phyloP scores from a whole-genome alignment of 805 yeast species.

The Monosporozyma yasuniensis region DNA sequence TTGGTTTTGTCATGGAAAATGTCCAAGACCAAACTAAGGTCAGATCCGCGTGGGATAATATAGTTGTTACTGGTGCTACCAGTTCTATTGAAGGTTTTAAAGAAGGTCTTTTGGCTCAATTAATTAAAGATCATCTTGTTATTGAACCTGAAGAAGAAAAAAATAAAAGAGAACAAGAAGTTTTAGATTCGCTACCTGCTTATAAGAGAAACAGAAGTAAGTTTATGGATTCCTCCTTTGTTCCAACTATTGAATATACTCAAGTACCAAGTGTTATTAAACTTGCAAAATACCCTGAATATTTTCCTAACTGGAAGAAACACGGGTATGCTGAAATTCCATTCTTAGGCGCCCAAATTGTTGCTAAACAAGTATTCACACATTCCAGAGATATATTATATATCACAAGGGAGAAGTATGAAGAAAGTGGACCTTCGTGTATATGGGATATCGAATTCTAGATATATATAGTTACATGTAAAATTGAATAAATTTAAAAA shows the following conservation, averaged over 20 bases:
- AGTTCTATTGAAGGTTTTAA: slow-evolving; percentile 65
- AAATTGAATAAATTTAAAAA: not conserved
- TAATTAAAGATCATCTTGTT: slow-evolving; percentile 49
- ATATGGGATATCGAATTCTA: slow-evolving; percentile 57
- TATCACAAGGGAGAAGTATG: slow-evolving; percentile 60
- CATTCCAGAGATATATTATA: slow-evolving; percentile 57
- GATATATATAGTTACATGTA: not conserved
- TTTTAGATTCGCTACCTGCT: slow-evolving; percentile 26
- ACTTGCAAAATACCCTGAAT: slow-evolving; percentile 70
- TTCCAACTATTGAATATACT: slow-evolving; percentile 28
- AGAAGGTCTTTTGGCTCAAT: slow-evolving; percentile 53
- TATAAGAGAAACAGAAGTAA: slow-evolving; percentile 25
- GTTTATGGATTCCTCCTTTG: slow-evolving; percentile 19
- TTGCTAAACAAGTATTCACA: slow-evolving; percentile 74
- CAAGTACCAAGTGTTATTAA: slow-evolving; percentile 79
- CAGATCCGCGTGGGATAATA: slow-evolving; percentile 77
- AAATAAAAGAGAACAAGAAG: slow-evolving; percentile 20
- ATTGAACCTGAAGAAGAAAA: slow-evolving; percentile 26
- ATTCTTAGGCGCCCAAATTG: slow-evolving; percentile 81
- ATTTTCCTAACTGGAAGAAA: slow-evolving; percentile 91
- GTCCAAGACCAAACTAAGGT: slow-evolving; percentile 62
- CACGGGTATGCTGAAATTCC: slow-evolving; percentile 65
- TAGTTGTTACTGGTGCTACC: slow-evolving; percentile 74
- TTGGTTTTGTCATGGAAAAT: slow-evolving; percentile 43
- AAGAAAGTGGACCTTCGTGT: slow-evolving; percentile 71